These are phyloP conservation scores for Eucalyptus albens DNA, from an alignment of 345 rosid genomes.

Conservation along the genomic window DNA sequence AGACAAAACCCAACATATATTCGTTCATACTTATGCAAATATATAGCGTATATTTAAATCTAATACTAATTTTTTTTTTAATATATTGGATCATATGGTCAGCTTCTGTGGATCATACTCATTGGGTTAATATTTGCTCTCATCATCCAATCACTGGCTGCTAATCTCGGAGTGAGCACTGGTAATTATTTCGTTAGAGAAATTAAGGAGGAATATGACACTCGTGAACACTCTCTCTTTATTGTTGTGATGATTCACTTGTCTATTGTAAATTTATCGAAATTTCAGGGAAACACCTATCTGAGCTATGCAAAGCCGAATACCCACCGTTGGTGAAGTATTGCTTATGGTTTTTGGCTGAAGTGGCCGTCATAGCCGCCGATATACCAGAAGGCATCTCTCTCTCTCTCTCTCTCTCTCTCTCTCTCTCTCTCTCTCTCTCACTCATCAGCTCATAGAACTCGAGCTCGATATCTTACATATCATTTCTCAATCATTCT, in stretches of 20 bases:
- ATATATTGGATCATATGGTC: background rate
- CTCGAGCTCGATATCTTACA: background rate
- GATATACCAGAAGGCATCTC: background rate
- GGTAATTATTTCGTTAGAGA: background rate
- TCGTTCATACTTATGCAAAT: background rate
- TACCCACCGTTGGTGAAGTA: background rate
- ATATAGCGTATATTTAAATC: background rate
- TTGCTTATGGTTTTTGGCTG: background rate
- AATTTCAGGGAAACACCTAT: constrained; percentile 18
- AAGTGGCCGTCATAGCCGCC: background rate
- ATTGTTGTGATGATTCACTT: background rate
- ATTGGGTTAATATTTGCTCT: constrained; percentile 57
- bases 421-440: background rate
- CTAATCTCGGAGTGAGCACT: constrained; percentile 62
- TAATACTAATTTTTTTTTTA: no score
- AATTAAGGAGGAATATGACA: background rate
- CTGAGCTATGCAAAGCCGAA: constrained; percentile 38
- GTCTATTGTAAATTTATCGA: background rate
- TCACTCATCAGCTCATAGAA: background rate
- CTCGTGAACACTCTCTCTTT: background rate
- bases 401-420: background rate
- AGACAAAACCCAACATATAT: background rate
- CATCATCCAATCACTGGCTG: constrained; percentile 60
- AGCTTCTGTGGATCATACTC: constrained; percentile 55
- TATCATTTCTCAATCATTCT: background rate